Conservation (phyloP, 164 flowering plant genomes). For the Macadamia tetraphylla region DNA sequence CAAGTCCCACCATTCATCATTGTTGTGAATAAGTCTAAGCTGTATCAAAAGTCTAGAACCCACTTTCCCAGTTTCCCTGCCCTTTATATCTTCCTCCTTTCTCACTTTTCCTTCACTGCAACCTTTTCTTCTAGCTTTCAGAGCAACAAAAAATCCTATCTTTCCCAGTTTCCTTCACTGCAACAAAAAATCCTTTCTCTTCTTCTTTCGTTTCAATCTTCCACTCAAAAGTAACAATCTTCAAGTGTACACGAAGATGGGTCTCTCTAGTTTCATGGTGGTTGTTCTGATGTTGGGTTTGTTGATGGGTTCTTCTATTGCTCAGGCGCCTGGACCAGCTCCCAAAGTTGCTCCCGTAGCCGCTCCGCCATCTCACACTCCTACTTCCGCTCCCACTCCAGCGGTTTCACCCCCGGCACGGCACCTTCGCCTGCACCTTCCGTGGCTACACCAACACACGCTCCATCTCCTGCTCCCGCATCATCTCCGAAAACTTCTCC, state of each 20-base stretch:
- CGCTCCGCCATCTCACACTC: background rate
- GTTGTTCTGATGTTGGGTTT: constrained; percentile 1
- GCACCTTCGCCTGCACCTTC: constrained; percentile 1
- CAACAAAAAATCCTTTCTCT: background rate
- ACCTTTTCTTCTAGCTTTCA: too few species aligned
- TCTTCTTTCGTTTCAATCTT: background rate
- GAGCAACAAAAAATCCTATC: background rate
- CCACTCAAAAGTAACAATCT: background rate
- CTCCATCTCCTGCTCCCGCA: background rate
- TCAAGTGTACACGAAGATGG: background rate
- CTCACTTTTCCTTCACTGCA: background rate
- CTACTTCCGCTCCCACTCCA: background rate
- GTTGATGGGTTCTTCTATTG: constrained; percentile 6
- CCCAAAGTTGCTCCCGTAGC: background rate
- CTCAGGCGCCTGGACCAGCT: constrained; percentile 9
- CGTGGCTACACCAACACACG: background rate
- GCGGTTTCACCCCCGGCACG: background rate
- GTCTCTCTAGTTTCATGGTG: background rate
- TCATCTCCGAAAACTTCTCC: background rate
- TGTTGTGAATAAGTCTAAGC: background rate
- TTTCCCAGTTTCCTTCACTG: background rate
- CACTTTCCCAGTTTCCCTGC: constrained; percentile 4
- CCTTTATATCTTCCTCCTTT: background rate
- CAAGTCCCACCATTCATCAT: background rate
- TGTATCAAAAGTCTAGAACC: background rate